A percentile compares a stretch with the other conserved stretches of the same genome.
phyloP scores from a whole-genome alignment of 805 yeast species.

The Barnettozyma californica region DNA sequence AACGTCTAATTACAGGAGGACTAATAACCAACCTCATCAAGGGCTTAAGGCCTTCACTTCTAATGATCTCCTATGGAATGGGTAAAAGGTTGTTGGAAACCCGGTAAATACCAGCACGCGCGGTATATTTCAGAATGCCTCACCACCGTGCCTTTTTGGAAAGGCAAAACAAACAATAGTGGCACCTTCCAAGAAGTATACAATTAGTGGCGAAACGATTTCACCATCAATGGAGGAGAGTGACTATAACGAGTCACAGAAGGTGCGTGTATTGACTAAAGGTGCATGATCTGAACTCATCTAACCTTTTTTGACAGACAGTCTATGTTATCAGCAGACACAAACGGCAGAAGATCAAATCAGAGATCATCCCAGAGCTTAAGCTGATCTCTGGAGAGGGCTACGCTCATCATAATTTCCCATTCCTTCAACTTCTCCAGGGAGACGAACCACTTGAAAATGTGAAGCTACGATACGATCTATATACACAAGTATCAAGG shows the following conservation, averaged over 20 bases:
- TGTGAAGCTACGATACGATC: slow-evolving; percentile 13
- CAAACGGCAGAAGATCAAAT: slow-evolving; percentile 9
- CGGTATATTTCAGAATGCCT: not conserved
- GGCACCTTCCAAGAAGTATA: no score
- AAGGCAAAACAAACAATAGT: no score
- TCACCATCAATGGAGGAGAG: not conserved
- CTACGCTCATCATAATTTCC: not conserved
- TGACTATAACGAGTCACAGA: slow-evolving; percentile 10
- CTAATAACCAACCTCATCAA: no score
- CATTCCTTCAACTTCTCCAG: slow-evolving; percentile 15
- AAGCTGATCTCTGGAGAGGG: slow-evolving; percentile 17
- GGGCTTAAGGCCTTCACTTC: no score
- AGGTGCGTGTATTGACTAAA: slow-evolving; percentile 3
- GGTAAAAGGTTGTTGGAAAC: not conserved
- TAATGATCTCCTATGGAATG: no score
- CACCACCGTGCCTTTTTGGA: no score
- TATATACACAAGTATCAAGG: slow-evolving; percentile 10
- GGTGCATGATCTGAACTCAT: not conserved
- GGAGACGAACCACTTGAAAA: slow-evolving; percentile 17
- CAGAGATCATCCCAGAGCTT: not conserved
- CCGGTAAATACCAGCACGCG: not conserved
- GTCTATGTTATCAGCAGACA: slow-evolving; percentile 14
- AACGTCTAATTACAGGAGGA: no score
- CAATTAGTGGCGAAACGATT: not conserved
- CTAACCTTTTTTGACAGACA: slow-evolving; percentile 11